Base-by-base conservation (phyloP, 768 basidiomycete species). In the Lentinula raphanica region DNA sequence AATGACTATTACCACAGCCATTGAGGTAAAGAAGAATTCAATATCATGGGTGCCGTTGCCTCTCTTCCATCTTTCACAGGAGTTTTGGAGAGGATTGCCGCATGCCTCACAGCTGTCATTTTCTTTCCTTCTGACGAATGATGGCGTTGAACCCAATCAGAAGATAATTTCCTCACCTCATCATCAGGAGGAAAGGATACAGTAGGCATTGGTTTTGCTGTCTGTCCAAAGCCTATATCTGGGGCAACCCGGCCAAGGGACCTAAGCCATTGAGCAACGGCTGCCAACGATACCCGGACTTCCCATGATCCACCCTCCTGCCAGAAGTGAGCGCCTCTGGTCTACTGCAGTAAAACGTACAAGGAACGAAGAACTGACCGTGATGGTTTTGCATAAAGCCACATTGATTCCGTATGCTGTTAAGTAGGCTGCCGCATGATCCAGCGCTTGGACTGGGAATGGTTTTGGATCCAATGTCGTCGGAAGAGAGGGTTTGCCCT, bases 291-390 rank as follows among this genome's bases (percentile, higher is more conserved):
- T 12, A 84, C 82, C 5, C 76, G 78, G 0, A 86, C 80, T 64
- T 81, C 80, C 76, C 79, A 84, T 4, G 82, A 82, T 7, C 83
- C 82, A 21, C 85, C 85, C 58, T 82, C 80, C 84, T 85, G 59
- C 25, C 9, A 31, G 32, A 44, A 13, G 21, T 44, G 1, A 19
- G 19, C 21, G 7, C 21, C 53, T 35, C 31, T 45, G 59, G 32
- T 21, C n/a, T 27, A 27, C 19, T 3, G 23, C 32, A 5, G 27
- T 15, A 5, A 42, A n/a, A 54, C 40, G 15, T 25, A 29, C 15
- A 28, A 13, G 13, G 5, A 60, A 58, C n/a, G 29, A 11, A 29
- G 27, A 29, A 65, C 71, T 51, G 58, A 83, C 83, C 0, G 70
- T 80, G 19, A 84, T 72, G 3, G 77, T 81, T 62, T 74, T 79